Evolutionary conservation across 768 basidiomycete genomes (phyloP), one percentile per base, ranked within the genome.

Genomic region (Rhodotorula diobovata): DNA sequence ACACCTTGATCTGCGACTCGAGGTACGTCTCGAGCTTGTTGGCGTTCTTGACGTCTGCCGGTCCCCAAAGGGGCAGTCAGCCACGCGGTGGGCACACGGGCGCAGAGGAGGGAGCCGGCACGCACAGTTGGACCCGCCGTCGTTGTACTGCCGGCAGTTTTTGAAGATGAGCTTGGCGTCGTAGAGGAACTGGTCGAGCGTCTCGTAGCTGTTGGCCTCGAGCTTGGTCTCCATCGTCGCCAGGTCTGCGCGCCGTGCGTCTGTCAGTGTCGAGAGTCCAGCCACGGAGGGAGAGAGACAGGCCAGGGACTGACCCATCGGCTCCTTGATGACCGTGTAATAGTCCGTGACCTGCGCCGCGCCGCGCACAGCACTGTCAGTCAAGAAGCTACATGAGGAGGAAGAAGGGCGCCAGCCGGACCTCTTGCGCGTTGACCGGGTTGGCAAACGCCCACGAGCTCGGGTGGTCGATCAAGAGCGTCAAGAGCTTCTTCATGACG

Each of bases 161-260:
- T 91, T 87, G 78, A 92, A 93, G 66, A 98, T 86, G 64, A 95
- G 83, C 75, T 88, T 86, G 15, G 88, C 88, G 79, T 98, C 96
- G 50, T 85, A 85, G 25, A 88, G 80, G 78, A 97, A 95, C 51
- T 83, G 82, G 59, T 90, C 88, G 67, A 94, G 81, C 43, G 84
- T 84, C 28, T 70, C 46, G 80, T 97, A 99, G 76, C 89, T 86
- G 78, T 90, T 90, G 32, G 84, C 87, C 55, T 93, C 89, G 34
- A 98, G 85, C 80, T 92, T 97, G 79, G 88, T 85, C 77, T 91
- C 89, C 87, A 98, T 95, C 8, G 91, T 95, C 67, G 84, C 83
- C 71, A 98, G 85, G 80, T 99, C 95, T 77, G 63, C 56, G 34
- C 5, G 2, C 0, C 8, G 30, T 39, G 25, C 28, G 10, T 2